Evolutionary conservation across 163 green algal genomes (phyloP).

Genomic region (Coccomyxa subellipsoidea): DNA sequence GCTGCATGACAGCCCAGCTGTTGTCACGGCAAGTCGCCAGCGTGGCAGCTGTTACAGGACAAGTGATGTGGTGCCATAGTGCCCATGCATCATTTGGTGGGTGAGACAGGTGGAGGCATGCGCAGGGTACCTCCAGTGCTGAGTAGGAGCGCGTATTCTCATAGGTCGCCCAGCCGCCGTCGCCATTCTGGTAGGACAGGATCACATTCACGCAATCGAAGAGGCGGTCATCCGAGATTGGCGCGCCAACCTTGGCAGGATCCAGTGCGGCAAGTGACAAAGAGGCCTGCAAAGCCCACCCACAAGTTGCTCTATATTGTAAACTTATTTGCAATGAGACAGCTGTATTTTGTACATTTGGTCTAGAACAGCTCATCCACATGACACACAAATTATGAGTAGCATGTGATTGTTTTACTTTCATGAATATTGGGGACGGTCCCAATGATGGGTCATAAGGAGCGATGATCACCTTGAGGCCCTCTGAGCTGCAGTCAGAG

Average conservation of each 20-base stretch:
- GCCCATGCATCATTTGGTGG: not conserved
- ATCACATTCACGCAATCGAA: slow-evolving; percentile 90
- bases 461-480: slow-evolving; percentile 53
- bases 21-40: not conserved
- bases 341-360: too few species aligned
- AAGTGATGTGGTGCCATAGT: not conserved
- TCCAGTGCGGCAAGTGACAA: slow-evolving; percentile 66
- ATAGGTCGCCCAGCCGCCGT: slow-evolving; percentile 97
- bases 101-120: too few species aligned
- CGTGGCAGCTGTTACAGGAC: too few species aligned
- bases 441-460: not conserved
- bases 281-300: not conserved
- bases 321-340: too few species aligned
- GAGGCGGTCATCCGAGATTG: slow-evolving; percentile 63
- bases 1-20: slow-evolving; percentile 53
- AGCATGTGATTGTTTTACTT: too few species aligned
- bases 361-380: too few species aligned
- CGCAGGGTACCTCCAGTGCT: slow-evolving; percentile 70
- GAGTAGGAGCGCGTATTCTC: slow-evolving; percentile 94
- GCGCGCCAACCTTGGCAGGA: slow-evolving; percentile 37
- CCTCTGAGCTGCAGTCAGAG: slow-evolving; percentile 87
- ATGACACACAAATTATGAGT: too few species aligned
- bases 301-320: not conserved
- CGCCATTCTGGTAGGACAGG: slow-evolving; percentile 92
- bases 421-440: too few species aligned